These are phyloP conservation scores for Exophiala sp. DNA, from an alignment of 2,329 filamentous ascomycete genomes.

Conservation along the genomic window DNA sequence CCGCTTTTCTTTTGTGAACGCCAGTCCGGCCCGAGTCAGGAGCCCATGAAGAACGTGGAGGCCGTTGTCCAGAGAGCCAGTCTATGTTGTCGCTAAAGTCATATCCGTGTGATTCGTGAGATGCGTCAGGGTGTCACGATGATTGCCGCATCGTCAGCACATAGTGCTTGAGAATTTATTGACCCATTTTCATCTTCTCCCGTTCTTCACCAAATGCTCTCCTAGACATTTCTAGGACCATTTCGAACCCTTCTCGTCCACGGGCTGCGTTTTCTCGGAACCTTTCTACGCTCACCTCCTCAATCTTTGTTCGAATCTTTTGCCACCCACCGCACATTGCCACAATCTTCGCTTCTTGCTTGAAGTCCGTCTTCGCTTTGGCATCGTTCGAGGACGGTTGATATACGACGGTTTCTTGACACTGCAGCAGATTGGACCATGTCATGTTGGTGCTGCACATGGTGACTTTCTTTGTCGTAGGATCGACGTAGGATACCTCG, in stretches of 20 bases:
- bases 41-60: background rate
- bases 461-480: conserved; percentile 73
- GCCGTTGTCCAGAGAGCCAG: background rate
- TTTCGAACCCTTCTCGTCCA: conserved; percentile 91
- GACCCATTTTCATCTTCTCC: conserved; percentile 46
- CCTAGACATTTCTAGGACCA: conserved; percentile 86
- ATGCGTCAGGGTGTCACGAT: background rate
- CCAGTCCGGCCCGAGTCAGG: background rate
- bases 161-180: too few species aligned
- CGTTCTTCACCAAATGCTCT: conserved; percentile 86
- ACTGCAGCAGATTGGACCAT: conserved; percentile 80
- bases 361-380: conserved; percentile 65
- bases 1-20: background rate
- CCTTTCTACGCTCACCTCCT: conserved; percentile 79
- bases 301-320: conserved; percentile 91
- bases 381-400: conserved; percentile 52
- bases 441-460: conserved; percentile 97
- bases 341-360: conserved; percentile 86
- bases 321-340: conserved; percentile 95
- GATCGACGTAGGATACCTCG: conserved; percentile 93
- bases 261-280: conserved; percentile 89
- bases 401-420: conserved; percentile 90
- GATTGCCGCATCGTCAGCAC: background rate
- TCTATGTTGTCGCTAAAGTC: conserved; percentile 6
- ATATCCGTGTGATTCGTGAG: conserved; percentile 12